Evolutionary conservation across 2,329 filamentous ascomycete genomes (phyloP).

Genomic region (Xylaria sp.): DNA sequence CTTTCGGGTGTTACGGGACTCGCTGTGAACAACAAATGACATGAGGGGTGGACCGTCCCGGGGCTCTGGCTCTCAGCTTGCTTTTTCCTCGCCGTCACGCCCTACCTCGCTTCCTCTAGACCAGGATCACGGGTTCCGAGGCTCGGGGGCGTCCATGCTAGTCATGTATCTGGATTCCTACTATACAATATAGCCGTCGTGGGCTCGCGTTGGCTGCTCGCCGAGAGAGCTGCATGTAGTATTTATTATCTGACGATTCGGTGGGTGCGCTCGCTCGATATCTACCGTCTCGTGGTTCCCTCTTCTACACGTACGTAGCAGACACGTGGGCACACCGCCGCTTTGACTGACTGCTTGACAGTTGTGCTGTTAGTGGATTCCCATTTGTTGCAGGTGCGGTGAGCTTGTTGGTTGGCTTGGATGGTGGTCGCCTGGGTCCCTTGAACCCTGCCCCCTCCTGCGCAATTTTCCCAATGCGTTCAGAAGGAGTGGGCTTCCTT

Average conservation of each 20-base stretch:
- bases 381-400: conserved; percentile 41
- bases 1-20: conserved; percentile 46
- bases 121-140: conserved; percentile 28
- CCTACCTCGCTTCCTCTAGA: conserved; percentile 37
- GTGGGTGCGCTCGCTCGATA: conserved; percentile 19
- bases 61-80: conserved; percentile 40
- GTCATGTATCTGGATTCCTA: too few species aligned
- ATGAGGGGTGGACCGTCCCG: conserved; percentile 41
- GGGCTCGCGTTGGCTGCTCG: conserved; percentile 31
- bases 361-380: conserved; percentile 33
- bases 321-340: conserved; percentile 46
- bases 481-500: conserved; percentile 40
- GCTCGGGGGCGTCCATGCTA: too few species aligned
- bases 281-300: conserved; percentile 39
- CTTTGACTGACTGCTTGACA: conserved; percentile 41
- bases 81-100: conserved; percentile 41
- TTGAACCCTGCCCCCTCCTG: conserved; percentile 40
- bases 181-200: conserved; percentile 9
- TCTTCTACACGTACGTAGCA: conserved; percentile 27
- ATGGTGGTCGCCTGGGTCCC: conserved; percentile 39
- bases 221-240: neutral
- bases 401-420: conserved; percentile 42
- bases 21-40: conserved; percentile 45
- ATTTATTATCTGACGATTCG: neutral
- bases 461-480: conserved; percentile 44